A percentile compares a stretch with the other conserved stretches of the same genome.
Evolutionary conservation across 108 stramenopile genomes (phyloP).

Genomic region (Skeletonema tropicum): DNA sequence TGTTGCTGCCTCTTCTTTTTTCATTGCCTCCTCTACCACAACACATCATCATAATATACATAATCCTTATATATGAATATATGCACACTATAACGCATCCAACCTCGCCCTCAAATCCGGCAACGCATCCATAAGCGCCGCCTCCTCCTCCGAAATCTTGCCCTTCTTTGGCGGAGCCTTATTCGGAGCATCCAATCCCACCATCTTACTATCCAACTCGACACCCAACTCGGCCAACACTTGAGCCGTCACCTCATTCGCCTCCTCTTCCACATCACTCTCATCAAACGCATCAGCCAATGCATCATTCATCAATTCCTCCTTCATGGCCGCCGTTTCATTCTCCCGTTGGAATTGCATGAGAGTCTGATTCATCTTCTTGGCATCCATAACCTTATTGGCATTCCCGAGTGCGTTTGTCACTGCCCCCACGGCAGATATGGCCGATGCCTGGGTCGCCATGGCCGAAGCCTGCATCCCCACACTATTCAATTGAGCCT

Average conservation of each 20-base stretch:
- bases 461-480: slow-evolving; percentile 80
- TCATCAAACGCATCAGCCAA: slow-evolving; percentile 82
- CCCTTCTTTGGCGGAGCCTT: slow-evolving; percentile 35
- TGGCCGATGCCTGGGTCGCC: slow-evolving; percentile 74
- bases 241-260: slow-evolving; percentile 71
- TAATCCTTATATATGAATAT: too few species aligned
- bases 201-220: slow-evolving; percentile 79
- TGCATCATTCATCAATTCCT: slow-evolving; percentile 89
- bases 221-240: slow-evolving; percentile 88
- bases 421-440: slow-evolving; percentile 61
- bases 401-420: slow-evolving; percentile 60
- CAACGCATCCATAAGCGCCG: slow-evolving; percentile 62
- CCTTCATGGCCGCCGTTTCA: slow-evolving; percentile 66
- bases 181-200: slow-evolving; percentile 75
- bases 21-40: too few species aligned
- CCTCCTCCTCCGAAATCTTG: slow-evolving; percentile 60
- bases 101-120: slow-evolving; percentile 82
- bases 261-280: slow-evolving; percentile 80
- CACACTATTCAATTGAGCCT: slow-evolving; percentile 76
- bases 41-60: background rate
- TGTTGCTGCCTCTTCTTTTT: background rate
- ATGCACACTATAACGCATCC: slow-evolving; percentile 65
- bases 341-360: slow-evolving; percentile 73
- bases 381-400: slow-evolving; percentile 74
- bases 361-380: slow-evolving; percentile 74